Base-by-base conservation (phyloP, 495 filamentous ascomycete species). In the Trichoderma erinaceum region DNA sequence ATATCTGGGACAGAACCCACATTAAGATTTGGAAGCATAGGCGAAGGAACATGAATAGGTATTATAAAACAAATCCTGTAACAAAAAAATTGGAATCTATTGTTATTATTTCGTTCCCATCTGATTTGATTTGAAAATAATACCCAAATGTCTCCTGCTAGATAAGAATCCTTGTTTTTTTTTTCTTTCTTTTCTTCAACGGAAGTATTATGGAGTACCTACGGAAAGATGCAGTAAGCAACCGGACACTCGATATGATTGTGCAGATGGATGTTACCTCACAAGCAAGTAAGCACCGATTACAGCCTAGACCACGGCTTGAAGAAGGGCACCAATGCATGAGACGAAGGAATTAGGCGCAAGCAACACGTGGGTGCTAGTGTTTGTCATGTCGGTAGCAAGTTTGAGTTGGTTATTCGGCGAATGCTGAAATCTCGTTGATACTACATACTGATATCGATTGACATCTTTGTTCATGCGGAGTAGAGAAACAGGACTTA, bases 21-120 rank as follows among this genome's bases (percentile, higher is more conserved):
- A 61, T 35, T 12, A 61, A 29, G 27, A 61, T 27, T 27, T 23
- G 56, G 56, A 16, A 32, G 56, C 5, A 23, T 21, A 29, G 56
- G 27, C 10, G 56, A 13, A 23, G 6, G 25, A 61, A 29, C 23
- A 61, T 61, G 56, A 61, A 29, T 27, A 61, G 3, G 3, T 52
- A 15, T 52, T 38, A 38, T 38, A 38, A 61, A 32, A 15, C 11
- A 27, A 29, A 61, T 4, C 3, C 5, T 52, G n/a, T 21, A 6
- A 52, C 1, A n/a, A 61, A 61, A 61, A 61, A 61, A 61, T 12
- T 11, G 56, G 56, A 61, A 61, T 61, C 56, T n/a, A 56, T 56
- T 56, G 56, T 16, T 61, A 61, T 61, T 61, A 61, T 25, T 32
- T 29, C 2, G 8, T 16, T 13, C 3, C 56, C 27, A 18, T 29